Conservation (phyloP, 805 yeast species). For the Teunomyces tritomae region DNA sequence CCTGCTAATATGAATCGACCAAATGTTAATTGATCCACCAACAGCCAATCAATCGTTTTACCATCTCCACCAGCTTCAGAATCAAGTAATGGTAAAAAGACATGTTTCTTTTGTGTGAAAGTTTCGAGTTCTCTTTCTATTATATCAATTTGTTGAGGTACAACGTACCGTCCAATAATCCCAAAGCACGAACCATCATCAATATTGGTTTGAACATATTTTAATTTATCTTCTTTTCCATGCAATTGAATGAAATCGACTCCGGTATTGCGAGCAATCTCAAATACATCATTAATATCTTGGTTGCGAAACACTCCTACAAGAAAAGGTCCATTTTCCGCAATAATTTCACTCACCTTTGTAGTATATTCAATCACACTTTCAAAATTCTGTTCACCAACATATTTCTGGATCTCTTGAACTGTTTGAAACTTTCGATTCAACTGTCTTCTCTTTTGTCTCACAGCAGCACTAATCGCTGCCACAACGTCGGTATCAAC, state of each 20-base stretch:
- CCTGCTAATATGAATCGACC: constrained; percentile 75
- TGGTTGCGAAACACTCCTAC: constrained; percentile 95
- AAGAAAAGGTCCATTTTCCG: constrained; percentile 56
- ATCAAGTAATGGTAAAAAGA: constrained; percentile 67
- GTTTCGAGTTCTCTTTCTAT: constrained; percentile 23
- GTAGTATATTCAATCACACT: constrained; percentile 29
- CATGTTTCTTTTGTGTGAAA: constrained; percentile 25
- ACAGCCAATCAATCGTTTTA: constrained; percentile 67
- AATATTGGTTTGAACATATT: constrained; percentile 45
- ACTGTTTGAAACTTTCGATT: constrained; percentile 17
- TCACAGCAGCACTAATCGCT: constrained; percentile 26
- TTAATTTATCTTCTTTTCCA: constrained; percentile 59
- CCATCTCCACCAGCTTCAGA: constrained; percentile 95
- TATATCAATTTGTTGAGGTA: constrained; percentile 49
- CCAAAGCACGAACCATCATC: constrained; percentile 42
- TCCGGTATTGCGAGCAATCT: constrained; percentile 39
- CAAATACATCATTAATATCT: constrained; percentile 56
- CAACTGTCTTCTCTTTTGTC: constrained; percentile 16
- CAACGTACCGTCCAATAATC: constrained; percentile 66
- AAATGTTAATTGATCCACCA: constrained; percentile 30
- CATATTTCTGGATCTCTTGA: constrained; percentile 13
- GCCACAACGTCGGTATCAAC: constrained; percentile 37
- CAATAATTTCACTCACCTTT: constrained; percentile 21
- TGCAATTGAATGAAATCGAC: constrained; percentile 87
- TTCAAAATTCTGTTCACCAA: constrained; percentile 12